Conservation (phyloP, 2,329 filamentous ascomycete genomes). For the Trichoderma arundinaceum region DNA sequence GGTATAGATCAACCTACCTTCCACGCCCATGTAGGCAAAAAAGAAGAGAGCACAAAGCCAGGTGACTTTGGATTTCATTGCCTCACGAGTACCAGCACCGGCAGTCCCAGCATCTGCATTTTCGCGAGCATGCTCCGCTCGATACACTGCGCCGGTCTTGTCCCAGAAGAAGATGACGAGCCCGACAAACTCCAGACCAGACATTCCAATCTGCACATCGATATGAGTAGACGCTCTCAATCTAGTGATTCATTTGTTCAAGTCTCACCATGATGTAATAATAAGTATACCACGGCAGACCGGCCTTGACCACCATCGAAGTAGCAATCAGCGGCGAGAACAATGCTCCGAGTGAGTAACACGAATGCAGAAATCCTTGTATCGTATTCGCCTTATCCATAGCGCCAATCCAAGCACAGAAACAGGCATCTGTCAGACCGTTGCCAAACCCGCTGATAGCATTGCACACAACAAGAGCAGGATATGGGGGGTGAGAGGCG, state of each 20-base stretch:
- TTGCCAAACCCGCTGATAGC: slow-evolving; percentile 71
- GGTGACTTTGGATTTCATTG: slow-evolving; percentile 58
- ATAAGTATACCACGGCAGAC: slow-evolving; percentile 68
- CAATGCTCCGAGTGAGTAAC: slow-evolving; percentile 69
- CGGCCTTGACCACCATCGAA: slow-evolving; percentile 65
- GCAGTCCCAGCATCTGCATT: slow-evolving; percentile 32
- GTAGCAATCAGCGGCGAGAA: slow-evolving; percentile 70
- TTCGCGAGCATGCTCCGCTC: slow-evolving; percentile 45
- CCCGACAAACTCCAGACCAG: slow-evolving; percentile 60
- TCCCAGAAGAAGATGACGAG: slow-evolving; percentile 63
- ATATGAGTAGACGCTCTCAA: slow-evolving; percentile 1
- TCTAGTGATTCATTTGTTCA: background rate
- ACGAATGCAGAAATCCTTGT: slow-evolving; percentile 68
- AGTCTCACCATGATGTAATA: slow-evolving; percentile 72
- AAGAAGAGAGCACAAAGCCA: slow-evolving; percentile 73
- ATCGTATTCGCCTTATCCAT: slow-evolving; percentile 73
- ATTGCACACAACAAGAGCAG: slow-evolving; percentile 66
- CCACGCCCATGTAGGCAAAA: slow-evolving; percentile 74
- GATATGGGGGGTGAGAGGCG: slow-evolving; percentile 67
- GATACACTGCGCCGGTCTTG: slow-evolving; percentile 61
- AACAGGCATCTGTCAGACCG: slow-evolving; percentile 62
- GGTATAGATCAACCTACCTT: slow-evolving; percentile 51
- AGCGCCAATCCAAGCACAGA: slow-evolving; percentile 60
- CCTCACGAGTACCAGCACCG: slow-evolving; percentile 45
- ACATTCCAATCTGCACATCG: slow-evolving; percentile 47